A percentile compares a stretch with the other conserved stretches of the same genome.
phyloP scores from a whole-genome alignment of 2,329 filamentous ascomycete species.

The Botrytis paeoniae region DNA sequence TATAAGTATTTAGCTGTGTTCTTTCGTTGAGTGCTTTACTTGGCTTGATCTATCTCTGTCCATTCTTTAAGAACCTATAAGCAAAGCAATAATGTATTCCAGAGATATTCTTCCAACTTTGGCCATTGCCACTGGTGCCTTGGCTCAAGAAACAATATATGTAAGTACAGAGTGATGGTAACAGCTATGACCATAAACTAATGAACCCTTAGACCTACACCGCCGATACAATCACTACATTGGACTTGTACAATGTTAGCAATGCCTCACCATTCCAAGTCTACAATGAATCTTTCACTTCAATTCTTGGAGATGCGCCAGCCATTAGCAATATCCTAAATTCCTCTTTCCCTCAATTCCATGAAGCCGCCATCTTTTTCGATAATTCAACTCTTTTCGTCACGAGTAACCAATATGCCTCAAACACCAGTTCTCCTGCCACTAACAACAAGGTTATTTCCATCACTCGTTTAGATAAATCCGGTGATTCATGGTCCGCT shows the following conservation, averaged over 20 bases:
- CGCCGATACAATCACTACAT: neutral
- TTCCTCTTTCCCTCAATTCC: constrained; percentile 49
- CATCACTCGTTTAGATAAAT: constrained; percentile 36
- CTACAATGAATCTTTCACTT: constrained; percentile 50
- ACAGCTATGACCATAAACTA: neutral
- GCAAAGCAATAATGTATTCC: neutral
- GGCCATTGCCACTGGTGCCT: neutral
- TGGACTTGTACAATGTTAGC: constrained; percentile 18
- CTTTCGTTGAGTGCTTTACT: neutral
- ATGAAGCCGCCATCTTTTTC: constrained; percentile 54
- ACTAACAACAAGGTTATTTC: constrained; percentile 22
- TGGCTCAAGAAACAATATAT: constrained; percentile 14
- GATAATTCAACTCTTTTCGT: constrained; percentile 47
- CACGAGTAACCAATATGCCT: constrained; percentile 39
- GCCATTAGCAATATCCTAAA: constrained; percentile 37
- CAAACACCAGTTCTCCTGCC: constrained; percentile 38
- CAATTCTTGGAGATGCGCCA: constrained; percentile 45
- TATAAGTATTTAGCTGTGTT: constrained; percentile 5
- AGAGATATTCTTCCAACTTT: neutral
- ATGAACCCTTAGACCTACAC: constrained; percentile 12
- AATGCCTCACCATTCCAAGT: constrained; percentile 40
- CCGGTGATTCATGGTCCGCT: constrained; percentile 44
- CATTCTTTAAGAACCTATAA: neutral
- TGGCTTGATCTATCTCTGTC: neutral
- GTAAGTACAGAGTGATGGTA: neutral